Base-by-base conservation (phyloP, 108 stramenopile species). In the Pinguiococcus pyrenoidosus region DNA sequence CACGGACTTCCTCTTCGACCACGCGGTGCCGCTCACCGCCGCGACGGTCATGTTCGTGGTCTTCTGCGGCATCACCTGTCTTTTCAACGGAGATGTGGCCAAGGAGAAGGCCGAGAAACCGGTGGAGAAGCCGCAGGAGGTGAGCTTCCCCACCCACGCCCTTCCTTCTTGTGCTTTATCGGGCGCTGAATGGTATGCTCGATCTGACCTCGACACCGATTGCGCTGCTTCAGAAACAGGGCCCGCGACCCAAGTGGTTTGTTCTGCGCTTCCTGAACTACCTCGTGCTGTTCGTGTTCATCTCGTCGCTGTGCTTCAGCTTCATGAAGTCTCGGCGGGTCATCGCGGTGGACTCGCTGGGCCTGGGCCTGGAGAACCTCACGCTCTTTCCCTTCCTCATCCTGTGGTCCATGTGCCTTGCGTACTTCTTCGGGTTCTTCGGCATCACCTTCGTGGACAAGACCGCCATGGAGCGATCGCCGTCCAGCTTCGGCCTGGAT, bases 351-450 rank as follows among this genome's bases (percentile, higher is more conserved):
- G 55, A 46, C 12, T 35, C n/a, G n/a, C n/a, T n/a, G n/a, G n/a
- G n/a, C n/a, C n/a, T n/a, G n/a, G n/a, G n/a, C n/a, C n/a, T 26
- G 25, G 43, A 45, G 1, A 46, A 46, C 33, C 45, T 44, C 26
- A 45, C 45, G 25, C 37, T 56, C 12, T 56, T 46, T 37, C 55
- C 55, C 12, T 46, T 56, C 36, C 55, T 56, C 10, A 20, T 56
- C 0, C 37, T 56, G 16, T 56, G 55, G 55, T 56, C 26, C 55
- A 39, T 32, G 37, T 36, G 37, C 36, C 47, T 8, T 30, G 6
- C 77, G 51, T 93, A 89, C 76, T 93, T 93, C 56, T 88, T 93
- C 50, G 91, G 88, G 10, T 93, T 93, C 71, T 93, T 89, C 66
- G 91, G 91, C 29, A 82, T 93, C 29, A 76, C 72, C 25, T 93